phyloP scores from a whole-genome alignment of 805 yeast species.

The Saccharomycopsis synnaedendra region DNA sequence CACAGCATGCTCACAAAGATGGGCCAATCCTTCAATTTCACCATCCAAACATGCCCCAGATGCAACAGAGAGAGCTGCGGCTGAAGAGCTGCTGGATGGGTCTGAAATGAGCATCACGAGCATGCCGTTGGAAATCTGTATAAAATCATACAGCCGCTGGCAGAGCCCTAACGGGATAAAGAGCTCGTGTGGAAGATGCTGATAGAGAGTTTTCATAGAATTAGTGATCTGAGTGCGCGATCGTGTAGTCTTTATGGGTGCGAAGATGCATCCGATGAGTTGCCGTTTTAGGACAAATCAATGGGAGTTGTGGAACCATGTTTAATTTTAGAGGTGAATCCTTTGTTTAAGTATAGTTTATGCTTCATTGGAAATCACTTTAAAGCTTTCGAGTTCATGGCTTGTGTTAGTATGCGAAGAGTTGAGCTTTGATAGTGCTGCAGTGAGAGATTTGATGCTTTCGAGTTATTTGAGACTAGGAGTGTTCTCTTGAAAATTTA shows the following conservation, averaged over 20 bases:
- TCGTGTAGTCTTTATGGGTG: conserved; percentile 74
- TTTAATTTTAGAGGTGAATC: no score
- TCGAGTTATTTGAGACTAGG: no score
- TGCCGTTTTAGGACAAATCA: conserved; percentile 28
- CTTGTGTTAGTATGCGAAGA: no score
- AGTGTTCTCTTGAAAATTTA: no score
- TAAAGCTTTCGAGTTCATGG: no score
- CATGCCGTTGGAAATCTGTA: conserved; percentile 59
- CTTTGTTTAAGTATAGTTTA: no score
- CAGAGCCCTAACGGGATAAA: conserved; percentile 5
- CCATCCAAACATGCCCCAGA: conserved; percentile 82
- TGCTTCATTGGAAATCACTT: no score
- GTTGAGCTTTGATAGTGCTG: no score
- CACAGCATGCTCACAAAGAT: conserved; percentile 73
- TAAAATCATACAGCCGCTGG: conserved; percentile 23
- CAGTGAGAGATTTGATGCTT: no score
- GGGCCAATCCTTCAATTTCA: conserved; percentile 71
- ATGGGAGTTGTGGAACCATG: conserved; percentile 72
- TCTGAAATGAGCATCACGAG: conserved; percentile 64
- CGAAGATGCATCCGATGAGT: conserved; percentile 28
- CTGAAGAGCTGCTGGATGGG: conserved; percentile 48
- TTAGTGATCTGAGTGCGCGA: conserved; percentile 60
- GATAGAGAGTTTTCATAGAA: no score
- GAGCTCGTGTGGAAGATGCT: neutral
- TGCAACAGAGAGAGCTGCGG: conserved; percentile 65